A percentile compares a stretch with the other conserved stretches of the same genome.
Conservation (phyloP, 2,329 filamentous ascomycete species). For the Epichloe gansuensis region DNA sequence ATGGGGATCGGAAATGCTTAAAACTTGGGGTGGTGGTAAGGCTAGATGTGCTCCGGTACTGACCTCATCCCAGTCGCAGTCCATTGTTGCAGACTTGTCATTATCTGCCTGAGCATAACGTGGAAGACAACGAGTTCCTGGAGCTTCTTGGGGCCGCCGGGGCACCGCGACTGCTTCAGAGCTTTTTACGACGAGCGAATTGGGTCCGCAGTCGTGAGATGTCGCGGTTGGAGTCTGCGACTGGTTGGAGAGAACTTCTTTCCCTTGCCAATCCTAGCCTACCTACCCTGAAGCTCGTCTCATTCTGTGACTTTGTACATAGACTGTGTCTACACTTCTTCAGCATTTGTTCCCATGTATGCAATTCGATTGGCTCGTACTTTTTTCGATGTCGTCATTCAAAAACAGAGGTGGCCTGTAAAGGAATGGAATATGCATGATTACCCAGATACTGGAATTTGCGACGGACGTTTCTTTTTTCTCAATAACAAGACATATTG, state of each 20-base stretch:
- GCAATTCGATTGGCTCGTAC: too few relatives aligned
- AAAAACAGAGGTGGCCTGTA: too few relatives aligned
- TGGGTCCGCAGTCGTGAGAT: background rate
- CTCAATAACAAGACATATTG: too few relatives aligned
- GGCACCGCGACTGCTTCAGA: conserved; percentile 5
- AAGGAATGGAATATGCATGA: too few relatives aligned
- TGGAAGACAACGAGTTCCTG: conserved; percentile 5
- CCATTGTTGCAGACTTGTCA: conserved; percentile 38
- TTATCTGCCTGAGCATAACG: conserved; percentile 24
- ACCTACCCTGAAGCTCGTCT: background rate
- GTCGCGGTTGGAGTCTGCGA: background rate
- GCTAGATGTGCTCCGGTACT: conserved; percentile 14
- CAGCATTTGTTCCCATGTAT: too few relatives aligned
- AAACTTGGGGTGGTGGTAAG: background rate
- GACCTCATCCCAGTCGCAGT: conserved; percentile 57
- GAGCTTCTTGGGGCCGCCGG: conserved; percentile 1
- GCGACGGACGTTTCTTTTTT: too few relatives aligned
- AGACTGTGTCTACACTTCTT: background rate
- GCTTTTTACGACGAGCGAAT: conserved; percentile 1
- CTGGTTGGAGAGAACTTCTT: background rate
- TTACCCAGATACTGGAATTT: too few relatives aligned
- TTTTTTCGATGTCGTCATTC: too few relatives aligned
- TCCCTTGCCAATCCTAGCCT: background rate
- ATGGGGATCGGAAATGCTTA: background rate
- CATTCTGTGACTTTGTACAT: background rate